These are phyloP conservation scores for Penicillium atrosanguineum DNA, from an alignment of 495 filamentous ascomycete genomes.

Conservation along the genomic window DNA sequence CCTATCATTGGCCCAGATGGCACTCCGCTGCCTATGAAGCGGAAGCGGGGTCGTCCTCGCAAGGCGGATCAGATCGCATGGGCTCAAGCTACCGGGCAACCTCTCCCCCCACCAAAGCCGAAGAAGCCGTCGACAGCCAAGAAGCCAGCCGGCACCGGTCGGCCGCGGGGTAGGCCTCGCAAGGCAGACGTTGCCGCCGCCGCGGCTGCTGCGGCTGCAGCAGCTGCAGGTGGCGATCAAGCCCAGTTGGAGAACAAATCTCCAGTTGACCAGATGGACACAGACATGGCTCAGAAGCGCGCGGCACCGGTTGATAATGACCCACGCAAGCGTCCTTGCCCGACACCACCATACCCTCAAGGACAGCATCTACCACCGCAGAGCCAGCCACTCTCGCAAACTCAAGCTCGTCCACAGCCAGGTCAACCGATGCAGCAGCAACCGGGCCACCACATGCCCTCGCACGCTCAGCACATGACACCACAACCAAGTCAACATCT, in stretches of 20 bases:
- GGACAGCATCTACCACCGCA: conserved; percentile 10
- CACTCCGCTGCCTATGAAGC: conserved; percentile 32
- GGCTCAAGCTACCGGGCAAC: conserved; percentile 24
- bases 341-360: conserved; percentile 28
- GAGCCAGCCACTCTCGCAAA: not conserved
- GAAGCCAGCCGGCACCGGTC: conserved; percentile 34
- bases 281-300: conserved; percentile 29
- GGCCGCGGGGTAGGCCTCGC: conserved; percentile 39
- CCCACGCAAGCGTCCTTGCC: conserved; percentile 31
- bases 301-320: conserved; percentile 28
- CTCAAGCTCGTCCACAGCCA: not conserved
- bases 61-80: conserved; percentile 37
- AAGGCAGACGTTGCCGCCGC: conserved; percentile 40
- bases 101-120: conserved; percentile 28
- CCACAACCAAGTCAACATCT: conserved; percentile 12
- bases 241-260: conserved; percentile 1
- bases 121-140: conserved; percentile 26
- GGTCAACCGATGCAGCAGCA: not conserved
- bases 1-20: conserved; percentile 34
- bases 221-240: conserved; percentile 7
- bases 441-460: conserved; percentile 4
- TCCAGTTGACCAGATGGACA: conserved; percentile 12
- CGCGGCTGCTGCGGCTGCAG: conserved; percentile 25
- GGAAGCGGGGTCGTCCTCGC: conserved; percentile 40
- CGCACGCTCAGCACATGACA: conserved; percentile 14